Evolutionary conservation across 148 eudicot species (phyloP), one percentile per base, ranked within the genome.

Genomic region (Fallopia convolvulus): DNA sequence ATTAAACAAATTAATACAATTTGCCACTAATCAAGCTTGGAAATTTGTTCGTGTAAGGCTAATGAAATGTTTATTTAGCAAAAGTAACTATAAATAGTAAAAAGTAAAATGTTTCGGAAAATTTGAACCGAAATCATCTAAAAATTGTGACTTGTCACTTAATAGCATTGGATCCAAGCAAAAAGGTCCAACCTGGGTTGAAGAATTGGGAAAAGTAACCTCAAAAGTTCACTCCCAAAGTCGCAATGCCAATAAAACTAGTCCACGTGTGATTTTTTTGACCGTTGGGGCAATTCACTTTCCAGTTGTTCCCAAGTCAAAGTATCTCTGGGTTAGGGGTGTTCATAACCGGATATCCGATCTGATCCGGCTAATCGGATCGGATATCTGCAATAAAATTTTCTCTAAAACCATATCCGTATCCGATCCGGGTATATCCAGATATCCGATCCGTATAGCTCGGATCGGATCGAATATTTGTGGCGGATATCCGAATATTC

Each of bases 271-370:
- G 72, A 33, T 2, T 39, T 68, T 55, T 68, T 36, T 68, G 72
- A 68, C 72, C 72, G 72, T 68, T 36, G 72, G 46, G 12, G 21
- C 17, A 39, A 13, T 68, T 36, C 10, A 68, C 72, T 68, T 68
- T 68, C 72, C 72, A 68, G 72, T 68, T 68, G 72, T 33, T 36
- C 36, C 21, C 10, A 68, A 68, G 72, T 68, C 72, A 68, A 68
- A 15, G 5, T 68, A 10, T 36, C n/a, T 17, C 21, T 26, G 30
- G 33, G 65, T 21, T n/a, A n/a, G n/a, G n/a, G n/a, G n/a, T n/a
- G n/a, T n/a, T n/a, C n/a, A n/a, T n/a, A n/a, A n/a, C n/a, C n/a
- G n/a, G n/a, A n/a, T n/a, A n/a, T n/a, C n/a, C n/a, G n/a, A n/a
- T n/a, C n/a, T n/a, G n/a, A n/a, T n/a, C n/a, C n/a, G n/a, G n/a